Base-by-base conservation (phyloP, 1,284 basidiomycete species). In the Ganoderma resinaceum region DNA sequence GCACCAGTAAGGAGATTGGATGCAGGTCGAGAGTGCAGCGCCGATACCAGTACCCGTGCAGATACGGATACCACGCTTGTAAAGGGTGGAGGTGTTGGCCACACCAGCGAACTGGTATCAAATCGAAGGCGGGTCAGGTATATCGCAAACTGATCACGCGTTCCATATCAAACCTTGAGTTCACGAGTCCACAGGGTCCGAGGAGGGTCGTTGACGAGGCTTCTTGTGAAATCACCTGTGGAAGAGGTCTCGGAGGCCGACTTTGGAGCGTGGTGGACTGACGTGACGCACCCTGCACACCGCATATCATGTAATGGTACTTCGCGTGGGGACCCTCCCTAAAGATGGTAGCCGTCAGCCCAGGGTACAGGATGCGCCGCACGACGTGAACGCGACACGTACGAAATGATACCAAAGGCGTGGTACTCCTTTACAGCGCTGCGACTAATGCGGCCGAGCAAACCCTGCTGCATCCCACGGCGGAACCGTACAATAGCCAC, bases 41-140 rank as follows among this genome's bases (percentile, higher is more conserved):
- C 91, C 92, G 64, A 93, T 86, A 69, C 92, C 92, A 14, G 92
- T 93, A 61, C 91, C 91, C 1, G 91, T 93, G 78, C 91, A 93
- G 68, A 93, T 86, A 73, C 91, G 89, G 70, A 93, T 87, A 29
- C 91, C 92, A 70, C 91, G 88, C 69, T 84, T 91, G 80, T 94
- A 94, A 18, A 94, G 75, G 0, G 82, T 86, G 7, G 91, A 93
- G 1, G 91, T 92, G 76, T 94, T 91, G 26, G 92, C 92, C 52
- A 94, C 90, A 69, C 91, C 92, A 26, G 92, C 92, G 72, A 93
- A 89, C 90, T 91, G 70, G 67, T 65, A 58, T 59, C 42, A 37
- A 40, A 38, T 67, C 58, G 26, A 40, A 49, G 33, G 42, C 62
- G 20, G 66, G 60, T 66, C 38, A 65, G 66, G 9, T 4, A 29